Evolutionary conservation across 495 filamentous ascomycete species (phyloP), one percentile per base, ranked within the genome.

Genomic region (Aspergillus incahuasiensis): DNA sequence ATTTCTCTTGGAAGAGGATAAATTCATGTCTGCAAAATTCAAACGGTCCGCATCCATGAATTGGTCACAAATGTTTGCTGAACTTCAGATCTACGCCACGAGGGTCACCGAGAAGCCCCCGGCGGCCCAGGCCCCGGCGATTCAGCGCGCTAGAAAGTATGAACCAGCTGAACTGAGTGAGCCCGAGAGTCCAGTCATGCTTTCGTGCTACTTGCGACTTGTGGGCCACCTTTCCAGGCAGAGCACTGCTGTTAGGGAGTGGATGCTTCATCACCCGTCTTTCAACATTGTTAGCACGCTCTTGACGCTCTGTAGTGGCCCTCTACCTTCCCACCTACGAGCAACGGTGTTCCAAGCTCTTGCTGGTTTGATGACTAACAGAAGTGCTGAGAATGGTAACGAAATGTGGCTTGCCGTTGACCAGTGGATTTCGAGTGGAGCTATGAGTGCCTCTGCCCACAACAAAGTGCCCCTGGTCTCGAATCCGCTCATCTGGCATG

Each of bases 31-130:
- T 5, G 83, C 86, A 8, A 91, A 88, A 68, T 82, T 95, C 68
- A 86, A 87, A 60, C 82, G 87, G 58, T 86, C 86, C 5, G 80
- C 85, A 54, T 89, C 89, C 24, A 80, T 97, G 60, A 92, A 88
- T 44, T 99, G 94, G 91, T 76, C 77, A 16, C 90, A 95, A 59
- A 97, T 99, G 65, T 90, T 96, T 63, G 88, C 86, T 48, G 92
- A 97, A 68, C 74, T 97, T 32, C 79, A 86, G 32, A 86, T 85
- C 56, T 94, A 90, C 63, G 82, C 85, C 15, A 75, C 74, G 18
- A 85, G 85, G 55, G 78, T 90, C 41, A 82, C 79, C 16, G 84
- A 91, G 54, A 83, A 84, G 51, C 80, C 86, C 62, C 47, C 74
- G 67, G 61, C 80, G 4, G 86, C 86, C 52, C 72, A 76, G 20